These are phyloP conservation scores for Penicillium paneum DNA, from an alignment of 2,329 filamentous ascomycete genomes.

Conservation along the genomic window DNA sequence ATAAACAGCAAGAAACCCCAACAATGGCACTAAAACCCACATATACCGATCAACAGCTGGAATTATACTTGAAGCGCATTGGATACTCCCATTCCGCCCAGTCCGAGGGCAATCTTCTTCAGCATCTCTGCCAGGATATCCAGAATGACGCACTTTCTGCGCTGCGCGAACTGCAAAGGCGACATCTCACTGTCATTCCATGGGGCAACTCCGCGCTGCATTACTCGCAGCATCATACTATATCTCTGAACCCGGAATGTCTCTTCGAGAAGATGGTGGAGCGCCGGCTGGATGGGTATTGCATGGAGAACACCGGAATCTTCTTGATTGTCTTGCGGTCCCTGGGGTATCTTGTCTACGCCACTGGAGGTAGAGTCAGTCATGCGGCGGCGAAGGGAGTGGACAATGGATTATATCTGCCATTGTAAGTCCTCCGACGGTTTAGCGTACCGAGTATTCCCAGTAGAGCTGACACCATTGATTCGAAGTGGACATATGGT, in stretches of 20 bases:
- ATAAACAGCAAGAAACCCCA: background rate
- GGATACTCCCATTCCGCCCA: slow-evolving; percentile 18
- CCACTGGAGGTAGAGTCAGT: slow-evolving; percentile 53
- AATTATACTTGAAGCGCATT: slow-evolving; percentile 36
- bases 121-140: slow-evolving; percentile 28
- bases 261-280: slow-evolving; percentile 55
- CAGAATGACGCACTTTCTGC: slow-evolving; percentile 30
- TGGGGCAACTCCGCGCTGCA: slow-evolving; percentile 59
- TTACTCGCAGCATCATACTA: slow-evolving; percentile 48
- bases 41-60: slow-evolving; percentile 38
- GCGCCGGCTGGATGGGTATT: slow-evolving; percentile 55
- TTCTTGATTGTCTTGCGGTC: slow-evolving; percentile 52
- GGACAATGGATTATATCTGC: slow-evolving; percentile 42
- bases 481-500: slow-evolving; percentile 53
- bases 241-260: slow-evolving; percentile 49
- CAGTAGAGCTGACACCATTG: background rate
- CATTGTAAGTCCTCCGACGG: slow-evolving; percentile 41
- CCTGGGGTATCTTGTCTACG: slow-evolving; percentile 54
- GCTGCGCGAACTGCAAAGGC: slow-evolving; percentile 37
- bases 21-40: slow-evolving; percentile 15
- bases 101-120: slow-evolving; percentile 20
- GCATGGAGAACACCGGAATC: slow-evolving; percentile 59
- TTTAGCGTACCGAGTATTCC: background rate
- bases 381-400: slow-evolving; percentile 33
- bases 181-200: slow-evolving; percentile 50